phyloP scores from a whole-genome alignment of 2,329 filamentous ascomycete species.

The Trichoderma lentiforme region DNA sequence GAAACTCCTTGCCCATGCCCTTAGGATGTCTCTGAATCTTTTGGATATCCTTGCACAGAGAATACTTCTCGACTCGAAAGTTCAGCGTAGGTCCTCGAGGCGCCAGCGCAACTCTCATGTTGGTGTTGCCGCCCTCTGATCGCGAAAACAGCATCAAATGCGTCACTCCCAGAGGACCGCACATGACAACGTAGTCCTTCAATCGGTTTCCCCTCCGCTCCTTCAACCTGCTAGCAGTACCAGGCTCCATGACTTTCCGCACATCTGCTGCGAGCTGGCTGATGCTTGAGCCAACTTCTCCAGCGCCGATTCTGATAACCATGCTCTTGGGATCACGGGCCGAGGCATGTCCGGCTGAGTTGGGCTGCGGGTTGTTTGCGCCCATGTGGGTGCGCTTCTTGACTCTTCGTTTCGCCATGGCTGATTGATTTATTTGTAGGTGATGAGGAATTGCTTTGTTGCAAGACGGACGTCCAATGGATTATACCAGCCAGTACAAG shows the following conservation, averaged over 20 bases:
- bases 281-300: slow-evolving; percentile 86
- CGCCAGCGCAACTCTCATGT: slow-evolving; percentile 80
- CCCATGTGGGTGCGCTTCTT: slow-evolving; percentile 88
- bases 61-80: slow-evolving; percentile 93
- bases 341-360: slow-evolving; percentile 58
- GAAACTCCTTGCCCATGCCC: slow-evolving; percentile 79
- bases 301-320: slow-evolving; percentile 95
- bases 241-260: slow-evolving; percentile 90
- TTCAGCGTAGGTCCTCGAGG: slow-evolving; percentile 90
- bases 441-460: neutral
- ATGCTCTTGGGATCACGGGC: slow-evolving; percentile 84
- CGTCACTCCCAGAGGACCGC: slow-evolving; percentile 86
- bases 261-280: slow-evolving; percentile 91
- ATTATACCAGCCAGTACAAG: neutral
- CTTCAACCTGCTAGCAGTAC: slow-evolving; percentile 83
- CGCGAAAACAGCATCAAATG: slow-evolving; percentile 92
- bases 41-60: slow-evolving; percentile 84
- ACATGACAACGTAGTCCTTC: slow-evolving; percentile 93
- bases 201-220: slow-evolving; percentile 85
- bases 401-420: slow-evolving; percentile 74
- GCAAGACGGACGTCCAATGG: neutral
- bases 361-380: slow-evolving; percentile 57
- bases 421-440: slow-evolving; percentile 21
- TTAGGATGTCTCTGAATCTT: slow-evolving; percentile 79
- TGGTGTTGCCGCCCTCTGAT: slow-evolving; percentile 86